Evolutionary conservation across 2,329 filamentous ascomycete species (phyloP).

Genomic region (Fusarium albidum): DNA sequence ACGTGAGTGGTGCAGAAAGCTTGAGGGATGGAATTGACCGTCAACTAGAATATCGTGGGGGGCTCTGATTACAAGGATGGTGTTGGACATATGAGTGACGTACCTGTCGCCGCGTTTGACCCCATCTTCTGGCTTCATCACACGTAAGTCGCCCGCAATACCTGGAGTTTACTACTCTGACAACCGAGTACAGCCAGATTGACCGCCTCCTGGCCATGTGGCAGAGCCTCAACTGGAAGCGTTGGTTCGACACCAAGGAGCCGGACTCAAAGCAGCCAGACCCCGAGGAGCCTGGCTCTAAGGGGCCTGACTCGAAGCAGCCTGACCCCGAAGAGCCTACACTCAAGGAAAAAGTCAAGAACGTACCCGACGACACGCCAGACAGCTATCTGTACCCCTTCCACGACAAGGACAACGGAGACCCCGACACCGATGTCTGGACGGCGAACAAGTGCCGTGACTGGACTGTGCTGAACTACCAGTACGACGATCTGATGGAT

Average conservation of each 20-base stretch:
- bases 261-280: too few relatives aligned
- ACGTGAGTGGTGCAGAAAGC: neutral
- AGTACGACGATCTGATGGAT: conserved; percentile 8
- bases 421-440: neutral
- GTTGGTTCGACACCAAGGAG: conserved; percentile 22
- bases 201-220: conserved; percentile 24
- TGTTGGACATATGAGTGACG: conserved; percentile 64
- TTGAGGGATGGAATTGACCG: too few relatives aligned
- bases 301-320: too few relatives aligned
- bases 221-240: conserved; percentile 19
- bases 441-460: conserved; percentile 10
- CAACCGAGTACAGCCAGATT: conserved; percentile 9
- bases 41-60: too few relatives aligned
- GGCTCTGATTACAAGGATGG: too few relatives aligned
- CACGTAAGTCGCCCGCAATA: conserved; percentile 32
- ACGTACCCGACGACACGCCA: neutral
- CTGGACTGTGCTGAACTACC: conserved; percentile 14
- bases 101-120: conserved; percentile 68
- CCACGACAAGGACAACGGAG: neutral
- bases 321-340: too few relatives aligned
- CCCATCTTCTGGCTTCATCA: conserved; percentile 72
- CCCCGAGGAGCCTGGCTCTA: too few relatives aligned
- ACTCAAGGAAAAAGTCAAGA: too few relatives aligned
- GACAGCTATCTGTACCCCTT: conserved; percentile 11
- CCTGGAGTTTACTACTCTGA: neutral